A percentile compares a stretch with the other conserved stretches of the same genome.
Conservation (phyloP, 2,329 filamentous ascomycete species). For the Fusarium coffeatum region DNA sequence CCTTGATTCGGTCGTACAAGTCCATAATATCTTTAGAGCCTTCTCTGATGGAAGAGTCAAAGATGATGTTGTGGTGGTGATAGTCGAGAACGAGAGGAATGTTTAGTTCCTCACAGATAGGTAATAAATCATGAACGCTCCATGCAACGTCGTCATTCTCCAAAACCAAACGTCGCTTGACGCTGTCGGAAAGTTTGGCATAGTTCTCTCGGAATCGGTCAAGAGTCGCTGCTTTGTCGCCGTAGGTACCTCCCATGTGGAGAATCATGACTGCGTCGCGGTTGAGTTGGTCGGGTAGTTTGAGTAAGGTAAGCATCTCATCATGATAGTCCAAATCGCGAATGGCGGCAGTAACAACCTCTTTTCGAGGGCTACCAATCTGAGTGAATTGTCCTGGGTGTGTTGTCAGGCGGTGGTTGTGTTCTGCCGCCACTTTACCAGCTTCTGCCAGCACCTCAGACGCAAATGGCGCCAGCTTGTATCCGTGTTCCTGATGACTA, state of each 20-base stretch:
- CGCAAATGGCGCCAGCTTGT: conserved; percentile 85
- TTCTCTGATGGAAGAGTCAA: conserved; percentile 80
- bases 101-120: conserved; percentile 91
- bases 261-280: conserved; percentile 93
- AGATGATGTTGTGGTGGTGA: conserved; percentile 96
- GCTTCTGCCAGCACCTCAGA: conserved; percentile 80
- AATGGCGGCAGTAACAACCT: conserved; percentile 80
- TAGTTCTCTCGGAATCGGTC: conserved; percentile 84
- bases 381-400: conserved; percentile 96
- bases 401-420: conserved; percentile 87
- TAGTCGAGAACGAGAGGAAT: conserved; percentile 93
- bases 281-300: conserved; percentile 80
- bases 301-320: conserved; percentile 82
- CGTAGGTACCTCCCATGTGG: conserved; percentile 92
- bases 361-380: conserved; percentile 81
- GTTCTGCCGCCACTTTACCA: conserved; percentile 78
- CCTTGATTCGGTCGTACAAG: conserved; percentile 80
- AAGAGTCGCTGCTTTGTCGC: conserved; percentile 83
- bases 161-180: conserved; percentile 85
- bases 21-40: conserved; percentile 83
- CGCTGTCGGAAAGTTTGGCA: conserved; percentile 68
- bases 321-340: conserved; percentile 90
- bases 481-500: conserved; percentile 87
- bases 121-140: conserved; percentile 91
- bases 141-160: conserved; percentile 96